phyloP scores from a whole-genome alignment of 129 eudicot genomes.

The Apium graveolens region DNA sequence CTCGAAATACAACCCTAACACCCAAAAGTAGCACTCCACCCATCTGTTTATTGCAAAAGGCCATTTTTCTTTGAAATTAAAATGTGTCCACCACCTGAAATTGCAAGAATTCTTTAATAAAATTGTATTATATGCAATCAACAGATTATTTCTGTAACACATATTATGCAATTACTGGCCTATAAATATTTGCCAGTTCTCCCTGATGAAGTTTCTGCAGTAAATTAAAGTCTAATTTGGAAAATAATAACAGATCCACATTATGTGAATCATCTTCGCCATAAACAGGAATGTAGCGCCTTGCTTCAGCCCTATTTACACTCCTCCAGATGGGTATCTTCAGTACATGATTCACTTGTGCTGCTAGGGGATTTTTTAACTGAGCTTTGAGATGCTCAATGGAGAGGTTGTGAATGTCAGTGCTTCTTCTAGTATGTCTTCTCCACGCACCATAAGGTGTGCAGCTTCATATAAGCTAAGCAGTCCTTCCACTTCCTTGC shows the following conservation, averaged over 20 bases:
- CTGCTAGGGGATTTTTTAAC: neutral
- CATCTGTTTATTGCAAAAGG: slow-evolving; percentile 9
- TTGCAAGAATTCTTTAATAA: neutral
- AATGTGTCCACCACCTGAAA: slow-evolving; percentile 8
- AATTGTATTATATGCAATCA: neutral
- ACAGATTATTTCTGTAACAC: neutral
- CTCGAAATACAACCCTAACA: neutral
- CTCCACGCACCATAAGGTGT: slow-evolving; percentile 9
- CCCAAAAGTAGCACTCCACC: slow-evolving; percentile 11
- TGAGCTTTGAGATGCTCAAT: neutral
- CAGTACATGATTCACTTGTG: slow-evolving; percentile 4
- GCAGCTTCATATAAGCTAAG: slow-evolving; percentile 12
- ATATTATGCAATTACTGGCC: neutral
- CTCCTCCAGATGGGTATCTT: slow-evolving; percentile 3
- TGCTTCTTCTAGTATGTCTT: slow-evolving; percentile 16
- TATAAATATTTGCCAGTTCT: slow-evolving; percentile 1
- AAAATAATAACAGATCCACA: neutral
- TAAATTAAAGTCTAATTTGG: slow-evolving; percentile 13
- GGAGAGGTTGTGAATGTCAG: slow-evolving; percentile 8
- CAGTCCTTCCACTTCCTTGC: slow-evolving; percentile 2
- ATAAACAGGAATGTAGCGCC: slow-evolving; percentile 5
- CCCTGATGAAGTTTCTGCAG: slow-evolving; percentile 6
- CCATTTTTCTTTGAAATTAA: neutral
- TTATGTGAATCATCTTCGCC: neutral
- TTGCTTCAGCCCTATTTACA: slow-evolving; percentile 6